Percentiles rank a stretch among this genome's conserved stretches.
These are phyloP conservation scores for Yamadazyma pseudoaaseri DNA, from an alignment of 1,139 yeast species.

Conservation along the genomic window DNA sequence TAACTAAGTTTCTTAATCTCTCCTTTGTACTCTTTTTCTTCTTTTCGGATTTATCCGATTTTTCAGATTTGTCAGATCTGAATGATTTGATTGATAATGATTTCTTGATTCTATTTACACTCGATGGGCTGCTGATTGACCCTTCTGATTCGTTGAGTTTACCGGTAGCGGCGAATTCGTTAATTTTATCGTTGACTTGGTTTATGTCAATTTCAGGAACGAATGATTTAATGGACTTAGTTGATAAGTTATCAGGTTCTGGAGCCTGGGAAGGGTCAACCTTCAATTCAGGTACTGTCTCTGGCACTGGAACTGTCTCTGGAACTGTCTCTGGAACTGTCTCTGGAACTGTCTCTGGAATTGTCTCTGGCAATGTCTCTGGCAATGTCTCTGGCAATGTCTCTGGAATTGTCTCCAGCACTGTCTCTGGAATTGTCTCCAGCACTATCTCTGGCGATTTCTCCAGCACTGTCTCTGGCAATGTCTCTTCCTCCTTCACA, in stretches of 20 bases:
- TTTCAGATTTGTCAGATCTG: background rate
- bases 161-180: slow-evolving; percentile 2
- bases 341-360: background rate
- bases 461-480: background rate
- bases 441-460: background rate
- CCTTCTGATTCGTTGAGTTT: slow-evolving; percentile 1
- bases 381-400: background rate
- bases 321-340: background rate
- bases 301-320: slow-evolving; percentile 6
- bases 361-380: background rate
- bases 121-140: slow-evolving; percentile 3
- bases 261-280: background rate
- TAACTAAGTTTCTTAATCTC: slow-evolving; percentile 2
- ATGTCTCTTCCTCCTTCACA: background rate
- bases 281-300: background rate
- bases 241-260: background rate
- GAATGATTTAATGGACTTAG: too few species aligned
- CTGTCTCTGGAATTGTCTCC: slow-evolving; percentile 9
- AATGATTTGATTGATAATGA: slow-evolving; percentile 4
- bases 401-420: slow-evolving; percentile 10
- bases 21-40: slow-evolving; percentile 2
- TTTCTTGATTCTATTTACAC: background rate
- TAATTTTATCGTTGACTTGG: slow-evolving; percentile 9
- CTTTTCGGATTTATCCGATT: background rate
- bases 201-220: slow-evolving; percentile 1